Percentiles rank a stretch among this genome's conserved stretches.
Evolutionary conservation across 2,329 filamentous ascomycete genomes (phyloP).

Genomic region (Paraphaeosphaeria sporulosa): DNA sequence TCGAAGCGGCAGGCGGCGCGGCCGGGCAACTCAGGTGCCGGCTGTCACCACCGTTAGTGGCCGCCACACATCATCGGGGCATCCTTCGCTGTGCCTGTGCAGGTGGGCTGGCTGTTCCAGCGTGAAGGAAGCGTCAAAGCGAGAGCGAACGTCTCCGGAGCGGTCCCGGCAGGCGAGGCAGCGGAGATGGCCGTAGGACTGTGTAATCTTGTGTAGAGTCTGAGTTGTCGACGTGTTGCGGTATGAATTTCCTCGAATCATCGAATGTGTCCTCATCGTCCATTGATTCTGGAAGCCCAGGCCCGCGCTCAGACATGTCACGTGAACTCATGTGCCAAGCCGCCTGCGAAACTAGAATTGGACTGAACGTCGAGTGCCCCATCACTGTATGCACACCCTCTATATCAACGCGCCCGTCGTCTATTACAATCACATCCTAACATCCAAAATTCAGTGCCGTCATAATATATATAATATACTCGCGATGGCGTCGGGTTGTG

Average conservation of each 20-base stretch:
- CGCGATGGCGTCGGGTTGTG: conserved; percentile 25
- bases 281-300: no score
- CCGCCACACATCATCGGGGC: conserved; percentile 7
- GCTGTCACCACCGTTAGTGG: conserved; percentile 14
- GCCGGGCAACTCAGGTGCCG: conserved; percentile 21
- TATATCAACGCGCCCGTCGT: background rate
- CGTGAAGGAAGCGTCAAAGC: background rate
- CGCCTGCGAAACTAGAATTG: background rate
- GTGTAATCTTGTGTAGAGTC: no score
- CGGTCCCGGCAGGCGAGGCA: background rate
- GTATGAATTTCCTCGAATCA: no score
- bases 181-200: no score
- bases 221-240: no score
- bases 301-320: background rate
- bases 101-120: conserved; percentile 2
- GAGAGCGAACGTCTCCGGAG: conserved; percentile 12
- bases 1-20: conserved; percentile 20
- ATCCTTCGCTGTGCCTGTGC: conserved; percentile 8
- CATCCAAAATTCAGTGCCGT: conserved; percentile 28
- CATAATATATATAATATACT: conserved; percentile 20
- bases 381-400: background rate
- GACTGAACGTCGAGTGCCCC: background rate
- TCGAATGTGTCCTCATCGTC: no score
- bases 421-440: background rate
- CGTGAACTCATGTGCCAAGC: background rate